Percentiles rank a stretch among this genome's conserved stretches.
These are phyloP conservation scores for Phytophthora pini DNA, from an alignment of 352 stramenopile species.

Conservation along the genomic window DNA sequence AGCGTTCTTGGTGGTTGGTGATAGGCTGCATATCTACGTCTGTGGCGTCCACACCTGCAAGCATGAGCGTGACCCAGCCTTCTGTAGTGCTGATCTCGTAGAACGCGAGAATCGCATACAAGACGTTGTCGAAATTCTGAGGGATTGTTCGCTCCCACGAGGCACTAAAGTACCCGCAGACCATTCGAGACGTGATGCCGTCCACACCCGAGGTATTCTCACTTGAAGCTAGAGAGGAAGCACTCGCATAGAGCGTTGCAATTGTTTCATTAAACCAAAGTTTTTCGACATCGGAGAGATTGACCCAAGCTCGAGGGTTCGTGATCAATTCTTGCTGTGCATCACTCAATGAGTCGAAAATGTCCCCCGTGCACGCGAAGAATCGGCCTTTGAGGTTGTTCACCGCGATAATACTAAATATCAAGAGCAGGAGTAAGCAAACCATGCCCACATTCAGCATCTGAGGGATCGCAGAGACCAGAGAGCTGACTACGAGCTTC, in stretches of 20 bases:
- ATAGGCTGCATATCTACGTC: slow-evolving; percentile 93
- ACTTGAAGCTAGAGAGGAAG: slow-evolving; percentile 16
- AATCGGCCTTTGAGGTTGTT: slow-evolving; percentile 92
- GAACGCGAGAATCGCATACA: slow-evolving; percentile 67
- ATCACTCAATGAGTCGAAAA: slow-evolving; percentile 44
- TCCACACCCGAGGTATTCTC: slow-evolving; percentile 10
- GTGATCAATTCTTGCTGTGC: slow-evolving; percentile 54
- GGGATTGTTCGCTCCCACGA: slow-evolving; percentile 55
- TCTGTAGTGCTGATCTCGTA: slow-evolving; percentile 94
- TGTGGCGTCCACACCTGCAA: slow-evolving; percentile 85
- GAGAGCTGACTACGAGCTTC: slow-evolving; percentile 76
- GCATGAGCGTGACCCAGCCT: slow-evolving; percentile 91
- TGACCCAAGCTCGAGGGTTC: slow-evolving; percentile 50
- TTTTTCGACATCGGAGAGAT: slow-evolving; percentile 44
- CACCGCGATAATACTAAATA: slow-evolving; percentile 92
- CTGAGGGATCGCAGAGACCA: slow-evolving; percentile 79
- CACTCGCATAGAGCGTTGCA: too few relatives aligned
- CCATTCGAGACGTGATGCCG: slow-evolving; percentile 45
- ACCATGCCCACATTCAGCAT: slow-evolving; percentile 90
- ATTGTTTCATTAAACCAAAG: slow-evolving; percentile 39
- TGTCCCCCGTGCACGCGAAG: slow-evolving; percentile 65
- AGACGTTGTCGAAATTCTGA: slow-evolving; percentile 85
- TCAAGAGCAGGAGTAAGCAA: slow-evolving; percentile 79
- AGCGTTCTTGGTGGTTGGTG: slow-evolving; percentile 68
- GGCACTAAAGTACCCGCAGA: slow-evolving; percentile 53